phyloP scores from a whole-genome alignment of 2,329 filamentous ascomycete genomes.

The Coleophoma crateriformis region DNA sequence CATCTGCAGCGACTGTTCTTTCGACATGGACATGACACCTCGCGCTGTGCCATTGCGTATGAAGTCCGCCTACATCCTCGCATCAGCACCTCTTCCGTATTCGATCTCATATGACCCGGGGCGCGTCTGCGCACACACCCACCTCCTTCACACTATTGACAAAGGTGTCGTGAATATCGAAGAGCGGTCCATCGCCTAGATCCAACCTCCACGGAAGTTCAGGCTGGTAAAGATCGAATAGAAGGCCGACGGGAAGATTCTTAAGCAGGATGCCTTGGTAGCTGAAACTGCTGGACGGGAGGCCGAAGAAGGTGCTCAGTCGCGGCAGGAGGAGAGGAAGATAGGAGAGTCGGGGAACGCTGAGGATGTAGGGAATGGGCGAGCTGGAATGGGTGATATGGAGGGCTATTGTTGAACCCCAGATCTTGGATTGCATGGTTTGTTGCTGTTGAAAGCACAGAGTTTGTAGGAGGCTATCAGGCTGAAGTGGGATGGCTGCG shows the following conservation, averaged over 20 bases:
- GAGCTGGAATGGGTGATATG: slow-evolving; percentile 25
- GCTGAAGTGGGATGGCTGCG: neutral
- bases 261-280: slow-evolving; percentile 65
- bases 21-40: slow-evolving; percentile 65
- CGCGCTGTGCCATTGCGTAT: slow-evolving; percentile 65
- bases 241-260: slow-evolving; percentile 63
- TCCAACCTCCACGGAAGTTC: slow-evolving; percentile 57
- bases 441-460: neutral
- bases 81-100: slow-evolving; percentile 7
- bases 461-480: slow-evolving; percentile 1
- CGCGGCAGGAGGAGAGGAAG: slow-evolving; percentile 59
- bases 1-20: slow-evolving; percentile 60
- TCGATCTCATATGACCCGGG: neutral
- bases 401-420: slow-evolving; percentile 26
- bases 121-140: neutral
- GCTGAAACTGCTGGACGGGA: slow-evolving; percentile 48
- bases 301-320: slow-evolving; percentile 58
- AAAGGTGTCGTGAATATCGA: slow-evolving; percentile 51
- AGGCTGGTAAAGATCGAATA: slow-evolving; percentile 59
- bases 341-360: slow-evolving; percentile 62
- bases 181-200: slow-evolving; percentile 50
- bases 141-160: slow-evolving; percentile 66
- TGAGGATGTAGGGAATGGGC: slow-evolving; percentile 36
- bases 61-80: slow-evolving; percentile 41
- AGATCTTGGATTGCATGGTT: slow-evolving; percentile 24